Conservation (phyloP, 192 early-diverging fungal genomes). For the Martensiomyces pterosporus region DNA sequence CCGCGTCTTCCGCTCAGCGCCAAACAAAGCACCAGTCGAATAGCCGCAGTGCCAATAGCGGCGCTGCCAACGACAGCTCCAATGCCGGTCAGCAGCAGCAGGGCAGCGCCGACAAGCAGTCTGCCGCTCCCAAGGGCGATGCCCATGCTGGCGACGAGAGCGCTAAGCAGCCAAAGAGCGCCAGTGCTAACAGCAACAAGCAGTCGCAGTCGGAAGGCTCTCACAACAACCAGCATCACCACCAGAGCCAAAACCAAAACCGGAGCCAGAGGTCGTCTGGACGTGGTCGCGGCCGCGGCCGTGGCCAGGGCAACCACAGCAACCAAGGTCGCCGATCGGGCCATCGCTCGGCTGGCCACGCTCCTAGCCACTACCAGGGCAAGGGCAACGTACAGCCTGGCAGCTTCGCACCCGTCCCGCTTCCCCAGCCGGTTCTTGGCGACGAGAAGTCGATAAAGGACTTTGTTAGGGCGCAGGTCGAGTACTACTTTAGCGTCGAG, state of each 20-base stretch:
- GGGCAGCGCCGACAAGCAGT: conserved; percentile 2
- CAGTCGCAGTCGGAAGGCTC: too few species aligned
- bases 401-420: conserved; percentile 18
- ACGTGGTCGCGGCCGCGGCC: conserved; percentile 32
- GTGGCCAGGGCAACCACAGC: conserved; percentile 8
- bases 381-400: conserved; percentile 50
- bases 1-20: conserved; percentile 18
- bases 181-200: conserved; percentile 2
- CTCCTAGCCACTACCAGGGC: conserved; percentile 46
- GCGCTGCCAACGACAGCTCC: conserved; percentile 4
- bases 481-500: conserved; percentile 97
- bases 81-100: conserved; percentile 8
- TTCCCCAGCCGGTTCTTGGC: conserved; percentile 34
- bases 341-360: conserved; percentile 32
- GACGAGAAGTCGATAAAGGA: conserved; percentile 37
- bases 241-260: conserved; percentile 10
- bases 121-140: too few species aligned
- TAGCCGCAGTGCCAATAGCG: conserved; percentile 6
- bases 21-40: conserved; percentile 19
- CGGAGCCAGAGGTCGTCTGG: conserved; percentile 33
- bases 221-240: neutral
- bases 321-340: conserved; percentile 20
- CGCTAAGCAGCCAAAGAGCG: neutral
- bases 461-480: conserved; percentile 54
- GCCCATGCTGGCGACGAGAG: neutral